Conservation (phyloP, 495 filamentous ascomycete genomes). For the Penicillium waksmanii region DNA sequence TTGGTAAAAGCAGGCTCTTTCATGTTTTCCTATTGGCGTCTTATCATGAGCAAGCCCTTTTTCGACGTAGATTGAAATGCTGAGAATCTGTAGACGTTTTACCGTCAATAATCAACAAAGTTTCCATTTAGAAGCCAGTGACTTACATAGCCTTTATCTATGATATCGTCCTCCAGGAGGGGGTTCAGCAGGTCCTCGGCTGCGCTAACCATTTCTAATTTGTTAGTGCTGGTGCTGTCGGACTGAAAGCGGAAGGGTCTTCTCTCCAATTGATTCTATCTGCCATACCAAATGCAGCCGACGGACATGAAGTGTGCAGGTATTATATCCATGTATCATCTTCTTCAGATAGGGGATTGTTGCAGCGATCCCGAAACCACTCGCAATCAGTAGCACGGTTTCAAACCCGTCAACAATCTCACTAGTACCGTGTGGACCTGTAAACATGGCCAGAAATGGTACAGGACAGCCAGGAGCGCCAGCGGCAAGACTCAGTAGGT, state of each 20-base stretch:
- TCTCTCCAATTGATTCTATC: conserved; percentile 18
- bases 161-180: conserved; percentile 28
- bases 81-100: conserved; percentile 21
- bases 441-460: conserved; percentile 28
- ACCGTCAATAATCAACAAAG: conserved; percentile 6
- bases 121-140: background rate
- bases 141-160: conserved; percentile 30
- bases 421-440: conserved; percentile 30
- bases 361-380: conserved; percentile 27
- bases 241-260: background rate
- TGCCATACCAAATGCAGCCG: conserved; percentile 38
- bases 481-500: background rate
- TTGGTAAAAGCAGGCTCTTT: conserved; percentile 23
- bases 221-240: background rate
- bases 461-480: background rate
- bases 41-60: conserved; percentile 17
- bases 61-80: conserved; percentile 28
- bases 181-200: conserved; percentile 20
- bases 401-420: conserved; percentile 27
- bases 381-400: conserved; percentile 33
- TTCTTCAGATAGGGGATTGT: conserved; percentile 34
- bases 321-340: conserved; percentile 34
- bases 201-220: conserved; percentile 11
- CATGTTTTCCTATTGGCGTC: conserved; percentile 21
- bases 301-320: conserved; percentile 20